Base-by-base conservation (phyloP, 306 rosid species). In the Mimosa bimucronata region DNA sequence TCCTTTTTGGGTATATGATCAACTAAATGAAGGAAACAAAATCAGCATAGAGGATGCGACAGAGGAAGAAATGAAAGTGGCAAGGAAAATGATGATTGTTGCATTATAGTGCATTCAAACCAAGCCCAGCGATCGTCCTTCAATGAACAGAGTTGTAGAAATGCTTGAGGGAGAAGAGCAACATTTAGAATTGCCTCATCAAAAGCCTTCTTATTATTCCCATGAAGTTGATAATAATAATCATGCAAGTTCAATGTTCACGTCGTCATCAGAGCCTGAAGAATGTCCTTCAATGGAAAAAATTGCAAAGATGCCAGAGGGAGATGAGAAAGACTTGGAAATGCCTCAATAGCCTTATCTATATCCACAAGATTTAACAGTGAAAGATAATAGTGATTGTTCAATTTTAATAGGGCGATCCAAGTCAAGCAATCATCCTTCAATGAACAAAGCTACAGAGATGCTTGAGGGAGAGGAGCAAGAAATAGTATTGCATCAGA, bases 51-150 rank as follows among this genome's bases (percentile, higher is more conserved):
- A 16, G 41, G 48, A 70, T 73, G 61, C 3, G 0, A n/a, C 44
- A 0, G 34, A 65, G 1, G 41, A 84, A 0, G 87, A 82, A 4
- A 71, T 19, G 31, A n/a, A 70, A n/a, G 3, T 60, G 5, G 75
- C 11, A n/a, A 77, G 46, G 44, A 78, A 84, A 45, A 80, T 88
- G 83, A 10, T 84, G 7, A 48, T 77, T 13, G 81, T 84, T 0
- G 85, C 81, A 0, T 46, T 88, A 26, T 65, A 42, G 70, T 65
- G 70, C 70, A 65, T 65, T 7, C 70, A 65, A 16, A 65, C 70
- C 3, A 65, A 3, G 44, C 85, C 92, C 0, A 15, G 2, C 0
- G 75, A 88, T 21, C 84, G 87, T 3, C 92, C 90, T n/a, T 42
- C 83, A 0, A 86, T 86, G 86, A 74, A 44, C 1, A 72, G 57